Percentiles rank a stretch among this genome's conserved stretches.
phyloP scores from a whole-genome alignment of 345 rosid species.

The Populus alba region DNA sequence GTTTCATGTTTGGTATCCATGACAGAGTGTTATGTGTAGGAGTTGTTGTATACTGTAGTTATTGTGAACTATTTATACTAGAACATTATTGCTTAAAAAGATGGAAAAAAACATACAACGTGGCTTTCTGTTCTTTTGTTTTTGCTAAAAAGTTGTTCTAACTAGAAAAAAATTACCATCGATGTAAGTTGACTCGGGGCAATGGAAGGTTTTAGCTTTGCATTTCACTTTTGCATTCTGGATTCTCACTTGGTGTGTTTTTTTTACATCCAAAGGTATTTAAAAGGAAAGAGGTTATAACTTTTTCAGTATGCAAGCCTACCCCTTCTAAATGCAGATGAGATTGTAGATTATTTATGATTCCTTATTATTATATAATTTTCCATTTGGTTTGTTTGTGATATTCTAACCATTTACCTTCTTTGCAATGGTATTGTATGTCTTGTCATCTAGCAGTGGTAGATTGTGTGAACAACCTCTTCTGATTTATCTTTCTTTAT shows the following conservation, averaged over 20 bases:
- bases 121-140: neutral
- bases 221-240: conserved; percentile 2
- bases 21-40: too few relatives aligned
- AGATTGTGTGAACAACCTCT: neutral
- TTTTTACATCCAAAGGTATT: conserved; percentile 17
- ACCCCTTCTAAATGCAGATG: neutral
- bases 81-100: neutral
- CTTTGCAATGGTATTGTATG: conserved; percentile 6
- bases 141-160: neutral
- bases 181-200: neutral
- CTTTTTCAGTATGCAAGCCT: conserved; percentile 17
- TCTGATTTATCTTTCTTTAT: neutral
- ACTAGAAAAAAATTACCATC: neutral
- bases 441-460: conserved; percentile 12
- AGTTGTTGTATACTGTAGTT: too few relatives aligned
- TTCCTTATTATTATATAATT: neutral
- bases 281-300: conserved; percentile 15
- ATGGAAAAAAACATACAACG: neutral
- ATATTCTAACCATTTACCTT: neutral
- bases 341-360: neutral
- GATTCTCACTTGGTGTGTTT: conserved; percentile 14
- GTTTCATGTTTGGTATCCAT: too few relatives aligned
- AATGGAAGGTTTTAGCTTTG: neutral
- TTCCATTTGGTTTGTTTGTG: neutral
- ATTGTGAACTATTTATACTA: too few relatives aligned